Evolutionary conservation across 2,329 filamentous ascomycete species (phyloP).

Genomic region (Rugonectria rugulosa): DNA sequence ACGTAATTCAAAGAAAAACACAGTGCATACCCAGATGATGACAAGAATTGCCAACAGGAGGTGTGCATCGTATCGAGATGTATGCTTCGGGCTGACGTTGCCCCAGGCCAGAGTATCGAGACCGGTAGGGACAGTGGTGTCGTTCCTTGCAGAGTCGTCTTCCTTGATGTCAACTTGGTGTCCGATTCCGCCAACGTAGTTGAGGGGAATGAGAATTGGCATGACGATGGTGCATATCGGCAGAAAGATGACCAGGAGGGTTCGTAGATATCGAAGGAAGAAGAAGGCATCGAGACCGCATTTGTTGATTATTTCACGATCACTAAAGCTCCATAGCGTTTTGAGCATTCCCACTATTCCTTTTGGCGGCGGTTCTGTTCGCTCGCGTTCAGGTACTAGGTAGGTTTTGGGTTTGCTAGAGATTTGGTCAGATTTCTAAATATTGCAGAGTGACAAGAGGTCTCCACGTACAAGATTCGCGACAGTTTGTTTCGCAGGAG

Average conservation of each 20-base stretch:
- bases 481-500: slow-evolving; percentile 79
- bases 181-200: slow-evolving; percentile 75
- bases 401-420: slow-evolving; percentile 82
- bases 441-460: not conserved
- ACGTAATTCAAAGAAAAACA: slow-evolving; percentile 85
- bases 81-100: slow-evolving; percentile 75
- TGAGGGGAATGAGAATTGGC: slow-evolving; percentile 86
- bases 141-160: slow-evolving; percentile 41
- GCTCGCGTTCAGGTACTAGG: slow-evolving; percentile 83
- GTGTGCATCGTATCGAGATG: slow-evolving; percentile 82
- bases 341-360: slow-evolving; percentile 60
- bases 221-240: slow-evolving; percentile 81
- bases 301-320: slow-evolving; percentile 89
- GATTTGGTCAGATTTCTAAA: slow-evolving; percentile 10
- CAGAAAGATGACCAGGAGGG: slow-evolving; percentile 87
- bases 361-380: slow-evolving; percentile 75
- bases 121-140: slow-evolving; percentile 55
- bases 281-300: slow-evolving; percentile 97
- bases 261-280: slow-evolving; percentile 85
- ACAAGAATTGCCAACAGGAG: slow-evolving; percentile 79
- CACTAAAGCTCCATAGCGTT: slow-evolving; percentile 71
- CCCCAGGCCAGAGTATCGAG: slow-evolving; percentile 87
- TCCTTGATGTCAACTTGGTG: slow-evolving; percentile 54
- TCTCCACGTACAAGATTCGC: slow-evolving; percentile 76
- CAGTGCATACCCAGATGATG: slow-evolving; percentile 83